phyloP scores from a whole-genome alignment of 2,329 filamentous ascomycete species.

The Stachybotrys chartarum region DNA sequence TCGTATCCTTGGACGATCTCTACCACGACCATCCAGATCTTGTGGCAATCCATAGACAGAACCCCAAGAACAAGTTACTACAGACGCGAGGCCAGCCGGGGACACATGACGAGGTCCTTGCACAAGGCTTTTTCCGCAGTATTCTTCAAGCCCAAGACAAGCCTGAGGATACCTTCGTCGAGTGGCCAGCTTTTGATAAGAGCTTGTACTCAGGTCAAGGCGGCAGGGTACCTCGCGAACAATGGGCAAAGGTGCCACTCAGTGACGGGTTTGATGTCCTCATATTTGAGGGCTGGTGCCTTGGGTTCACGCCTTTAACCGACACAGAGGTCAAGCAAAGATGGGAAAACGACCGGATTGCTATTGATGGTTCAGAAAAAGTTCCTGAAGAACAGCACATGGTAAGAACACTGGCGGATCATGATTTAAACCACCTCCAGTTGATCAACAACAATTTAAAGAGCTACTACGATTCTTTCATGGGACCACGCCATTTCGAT shows the following conservation, averaged over 20 bases:
- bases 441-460: constrained; percentile 15
- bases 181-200: constrained; percentile 16
- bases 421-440: constrained; percentile 9
- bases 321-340: constrained; percentile 6
- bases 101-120: constrained; percentile 12
- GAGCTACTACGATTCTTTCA: constrained; percentile 9
- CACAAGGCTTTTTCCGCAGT: constrained; percentile 6
- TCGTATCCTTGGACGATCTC: constrained; percentile 12
- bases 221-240: constrained; percentile 8
- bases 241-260: constrained; percentile 10
- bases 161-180: background rate
- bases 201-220: constrained; percentile 12
- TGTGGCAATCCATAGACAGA: constrained; percentile 9
- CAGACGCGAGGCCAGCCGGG: constrained; percentile 13
- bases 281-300: constrained; percentile 17
- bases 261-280: constrained; percentile 10
- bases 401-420: constrained; percentile 8
- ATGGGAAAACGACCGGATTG: constrained; percentile 7
- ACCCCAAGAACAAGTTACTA: constrained; percentile 10
- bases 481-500: constrained; percentile 12
- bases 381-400: background rate
- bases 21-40: constrained; percentile 12
- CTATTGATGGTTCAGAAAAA: constrained; percentile 3
- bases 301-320: constrained; percentile 11
- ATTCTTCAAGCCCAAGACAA: constrained; percentile 1